Conservation (phyloP, 805 yeast species). For the Candida ovalis region DNA sequence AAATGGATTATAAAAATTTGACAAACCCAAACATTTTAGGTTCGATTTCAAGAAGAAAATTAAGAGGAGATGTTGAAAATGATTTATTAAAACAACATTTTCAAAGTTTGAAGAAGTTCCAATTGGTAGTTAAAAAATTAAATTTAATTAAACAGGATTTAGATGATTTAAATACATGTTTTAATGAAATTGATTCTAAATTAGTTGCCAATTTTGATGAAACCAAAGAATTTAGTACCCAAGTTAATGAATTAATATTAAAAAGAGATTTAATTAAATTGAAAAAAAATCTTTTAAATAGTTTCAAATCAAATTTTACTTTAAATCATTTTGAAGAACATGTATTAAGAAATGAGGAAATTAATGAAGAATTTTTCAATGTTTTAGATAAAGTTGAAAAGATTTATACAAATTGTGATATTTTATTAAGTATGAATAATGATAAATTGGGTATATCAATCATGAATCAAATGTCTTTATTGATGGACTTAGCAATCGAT, state of each 20-base stretch:
- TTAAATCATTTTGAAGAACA: slow-evolving; percentile 70
- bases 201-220: slow-evolving; percentile 27
- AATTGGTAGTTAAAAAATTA: slow-evolving; percentile 41
- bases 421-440: slow-evolving; percentile 66
- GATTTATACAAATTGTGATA: slow-evolving; percentile 65
- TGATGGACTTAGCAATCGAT: slow-evolving; percentile 51
- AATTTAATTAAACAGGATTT: slow-evolving; percentile 28
- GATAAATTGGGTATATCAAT: slow-evolving; percentile 62
- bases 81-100: slow-evolving; percentile 57
- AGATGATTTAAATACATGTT: slow-evolving; percentile 22
- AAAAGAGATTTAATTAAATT: slow-evolving; percentile 36
- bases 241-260: slow-evolving; percentile 23
- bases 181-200: slow-evolving; percentile 19
- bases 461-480: slow-evolving; percentile 51
- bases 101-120: slow-evolving; percentile 42
- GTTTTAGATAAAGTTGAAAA: slow-evolving; percentile 57
- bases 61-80: slow-evolving; percentile 57
- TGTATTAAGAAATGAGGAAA: slow-evolving; percentile 43
- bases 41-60: slow-evolving; percentile 53
- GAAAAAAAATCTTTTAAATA: slow-evolving; percentile 48
- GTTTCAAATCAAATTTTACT: slow-evolving; percentile 60
- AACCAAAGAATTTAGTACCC: slow-evolving; percentile 15
- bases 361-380: slow-evolving; percentile 48
- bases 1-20: slow-evolving; percentile 28
- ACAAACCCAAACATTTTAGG: slow-evolving; percentile 52